phyloP scores from a whole-genome alignment of 2,329 filamentous ascomycete species.

The Aspergillus persii region DNA sequence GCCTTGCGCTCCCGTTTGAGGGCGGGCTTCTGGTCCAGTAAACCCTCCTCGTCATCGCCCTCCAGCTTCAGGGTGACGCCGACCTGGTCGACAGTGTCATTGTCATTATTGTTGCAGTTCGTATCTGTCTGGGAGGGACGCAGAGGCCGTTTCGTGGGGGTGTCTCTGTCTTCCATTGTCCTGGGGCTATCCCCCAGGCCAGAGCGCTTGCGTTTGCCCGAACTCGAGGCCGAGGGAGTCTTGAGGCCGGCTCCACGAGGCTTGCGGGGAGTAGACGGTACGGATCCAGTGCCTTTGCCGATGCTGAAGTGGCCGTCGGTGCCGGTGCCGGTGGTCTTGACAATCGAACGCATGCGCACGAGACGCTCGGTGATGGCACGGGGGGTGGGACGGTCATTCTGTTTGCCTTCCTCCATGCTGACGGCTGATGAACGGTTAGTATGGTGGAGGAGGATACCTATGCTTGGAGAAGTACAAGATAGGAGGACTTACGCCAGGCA shows the following conservation, averaged over 20 bases:
- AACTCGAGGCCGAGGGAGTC: conserved; percentile 12
- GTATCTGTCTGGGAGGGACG: conserved; percentile 1
- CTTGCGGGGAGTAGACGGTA: conserved; percentile 13
- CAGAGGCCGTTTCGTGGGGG: conserved; percentile 4
- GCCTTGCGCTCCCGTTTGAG: conserved; percentile 21
- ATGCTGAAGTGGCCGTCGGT: conserved; percentile 19
- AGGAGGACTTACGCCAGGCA: conserved; percentile 39
- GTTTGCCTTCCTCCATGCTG: conserved; percentile 9
- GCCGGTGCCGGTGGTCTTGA: conserved; percentile 8
- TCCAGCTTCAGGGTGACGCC: conserved; percentile 2
- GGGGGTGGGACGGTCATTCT: conserved; percentile 30
- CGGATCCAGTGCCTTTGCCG: conserved; percentile 9
- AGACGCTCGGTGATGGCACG: conserved; percentile 42
- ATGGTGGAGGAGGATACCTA: neutral
- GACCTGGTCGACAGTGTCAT: neutral
- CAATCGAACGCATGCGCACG: conserved; percentile 31
- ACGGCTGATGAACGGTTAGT: neutral
- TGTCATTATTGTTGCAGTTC: neutral
- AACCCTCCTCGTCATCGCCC: neutral
- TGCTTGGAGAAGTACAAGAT: neutral
- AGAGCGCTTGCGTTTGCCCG: conserved; percentile 17
- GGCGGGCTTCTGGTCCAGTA: conserved; percentile 2
- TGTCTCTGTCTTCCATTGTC: conserved; percentile 14
- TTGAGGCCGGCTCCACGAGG: conserved; percentile 1
- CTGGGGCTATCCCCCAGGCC: neutral